Percentiles rank a stretch among this genome's conserved stretches.
phyloP scores from a whole-genome alignment of 768 basidiomycete species.

The Hypsizygus marmoreus region DNA sequence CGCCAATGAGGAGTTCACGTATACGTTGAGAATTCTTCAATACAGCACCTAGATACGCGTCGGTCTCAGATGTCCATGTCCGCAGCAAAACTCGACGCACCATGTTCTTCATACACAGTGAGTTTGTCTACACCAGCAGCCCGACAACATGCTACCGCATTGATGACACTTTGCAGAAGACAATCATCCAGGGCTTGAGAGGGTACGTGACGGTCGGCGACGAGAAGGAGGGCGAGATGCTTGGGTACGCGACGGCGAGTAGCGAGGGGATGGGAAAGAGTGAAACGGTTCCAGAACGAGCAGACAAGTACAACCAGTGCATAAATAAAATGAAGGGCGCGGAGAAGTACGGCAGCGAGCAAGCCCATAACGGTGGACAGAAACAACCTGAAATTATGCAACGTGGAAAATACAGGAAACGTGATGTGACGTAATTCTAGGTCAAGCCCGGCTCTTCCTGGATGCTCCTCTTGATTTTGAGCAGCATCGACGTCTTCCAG shows the following conservation, averaged over 20 bases:
- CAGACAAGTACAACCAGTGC: conserved; percentile 40
- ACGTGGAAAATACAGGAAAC: too few species aligned
- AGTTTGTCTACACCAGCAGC: conserved; percentile 60
- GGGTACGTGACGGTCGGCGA: conserved; percentile 38
- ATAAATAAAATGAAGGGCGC: conserved; percentile 61
- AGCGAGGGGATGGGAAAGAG: conserved; percentile 47
- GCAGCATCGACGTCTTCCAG: conserved; percentile 91
- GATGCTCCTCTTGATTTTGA: conserved; percentile 86
- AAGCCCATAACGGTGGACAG: conserved; percentile 39
- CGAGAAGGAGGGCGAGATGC: conserved; percentile 69
- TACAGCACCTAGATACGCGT: conserved; percentile 38
- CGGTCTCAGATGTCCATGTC: not conserved
- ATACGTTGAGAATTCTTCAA: conserved; percentile 41
- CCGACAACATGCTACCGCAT: conserved; percentile 62
- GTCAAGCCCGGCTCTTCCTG: conserved; percentile 46
- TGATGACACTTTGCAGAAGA: conserved; percentile 55
- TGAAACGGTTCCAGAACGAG: conserved; percentile 41
- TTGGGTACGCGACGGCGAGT: conserved; percentile 58
- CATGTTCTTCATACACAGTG: conserved; percentile 72
- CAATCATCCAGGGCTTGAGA: conserved; percentile 38
- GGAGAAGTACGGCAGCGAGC: conserved; percentile 49
- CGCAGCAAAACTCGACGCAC: conserved; percentile 38
- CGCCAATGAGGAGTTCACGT: conserved; percentile 26
- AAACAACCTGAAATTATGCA: not conserved
- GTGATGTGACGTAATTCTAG: not conserved